Evolutionary conservation across 2,329 filamentous ascomycete genomes (phyloP).

Genomic region (Gnomoniopsis smithogilvyi): DNA sequence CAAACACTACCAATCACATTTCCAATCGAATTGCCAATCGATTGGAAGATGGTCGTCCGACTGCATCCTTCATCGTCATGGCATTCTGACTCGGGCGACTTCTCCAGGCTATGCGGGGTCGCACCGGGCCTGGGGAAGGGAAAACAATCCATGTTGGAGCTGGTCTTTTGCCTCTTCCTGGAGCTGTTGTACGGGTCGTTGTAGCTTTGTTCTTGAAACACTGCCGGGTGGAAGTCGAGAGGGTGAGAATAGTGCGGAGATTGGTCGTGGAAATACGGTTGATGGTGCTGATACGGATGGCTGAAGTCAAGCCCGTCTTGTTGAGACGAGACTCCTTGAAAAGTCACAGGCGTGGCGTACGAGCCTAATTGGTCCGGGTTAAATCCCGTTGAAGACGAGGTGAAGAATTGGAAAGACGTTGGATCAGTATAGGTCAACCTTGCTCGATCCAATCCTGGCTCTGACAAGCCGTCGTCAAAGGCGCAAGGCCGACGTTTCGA

Average conservation of each 20-base stretch:
- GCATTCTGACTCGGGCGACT: background rate
- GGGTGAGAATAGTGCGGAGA: background rate
- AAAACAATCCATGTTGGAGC: constrained; percentile 20
- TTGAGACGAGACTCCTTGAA: background rate
- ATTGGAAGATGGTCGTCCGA: background rate
- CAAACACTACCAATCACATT: background rate
- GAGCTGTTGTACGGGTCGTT: constrained; percentile 2
- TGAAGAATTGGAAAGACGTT: constrained; percentile 19
- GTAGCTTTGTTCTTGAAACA: constrained; percentile 10
- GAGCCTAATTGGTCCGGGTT: constrained; percentile 24
- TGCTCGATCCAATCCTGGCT: constrained; percentile 32
- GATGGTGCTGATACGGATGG: constrained; percentile 29
- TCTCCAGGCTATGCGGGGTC: constrained; percentile 3
- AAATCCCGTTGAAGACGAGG: constrained; percentile 24
- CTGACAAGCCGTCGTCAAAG: constrained; percentile 34
- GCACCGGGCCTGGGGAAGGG: background rate
- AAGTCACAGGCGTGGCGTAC: constrained; percentile 13
- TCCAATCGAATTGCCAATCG: constrained; percentile 1
- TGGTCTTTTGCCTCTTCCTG: constrained; percentile 28
- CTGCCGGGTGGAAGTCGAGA: background rate
- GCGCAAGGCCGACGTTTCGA: constrained; percentile 43
- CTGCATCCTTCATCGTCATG: constrained; percentile 4
- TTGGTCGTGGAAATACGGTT: constrained; percentile 18
- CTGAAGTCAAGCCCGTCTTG: constrained; percentile 20
- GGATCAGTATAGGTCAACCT: constrained; percentile 13